These are phyloP conservation scores for Nymphaea colorata DNA, from an alignment of 164 flowering plant species.

Conservation along the genomic window DNA sequence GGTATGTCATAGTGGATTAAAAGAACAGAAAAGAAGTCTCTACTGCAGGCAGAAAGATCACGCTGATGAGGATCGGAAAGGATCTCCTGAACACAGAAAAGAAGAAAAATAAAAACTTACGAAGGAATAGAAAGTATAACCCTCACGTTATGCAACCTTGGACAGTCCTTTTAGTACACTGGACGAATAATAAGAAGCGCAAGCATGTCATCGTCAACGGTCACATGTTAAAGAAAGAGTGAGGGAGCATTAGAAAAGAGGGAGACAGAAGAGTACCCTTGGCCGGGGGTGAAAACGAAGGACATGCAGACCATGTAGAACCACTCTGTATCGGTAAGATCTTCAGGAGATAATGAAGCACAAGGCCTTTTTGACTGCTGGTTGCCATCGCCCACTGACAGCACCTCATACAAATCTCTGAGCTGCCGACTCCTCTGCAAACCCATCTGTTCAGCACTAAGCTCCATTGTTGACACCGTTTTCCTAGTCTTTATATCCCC, in stretches of 20 bases:
- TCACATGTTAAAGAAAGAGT: neutral
- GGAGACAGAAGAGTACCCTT: conserved; percentile 43
- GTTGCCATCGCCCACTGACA: conserved; percentile 42
- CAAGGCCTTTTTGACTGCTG: conserved; percentile 60
- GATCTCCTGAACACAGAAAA: no score
- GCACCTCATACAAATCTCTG: conserved; percentile 67
- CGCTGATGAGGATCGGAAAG: no score
- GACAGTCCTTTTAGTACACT: no score
- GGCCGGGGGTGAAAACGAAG: conserved; percentile 51
- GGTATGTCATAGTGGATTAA: no score
- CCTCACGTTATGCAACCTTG: no score
- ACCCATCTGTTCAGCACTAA: conserved; percentile 45
- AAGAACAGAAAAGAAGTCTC: no score
- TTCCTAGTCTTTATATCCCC: conserved; percentile 93
- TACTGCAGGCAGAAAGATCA: no score
- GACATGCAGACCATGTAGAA: conserved; percentile 93
- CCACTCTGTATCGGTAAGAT: conserved; percentile 82
- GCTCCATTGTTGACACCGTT: conserved; percentile 52
- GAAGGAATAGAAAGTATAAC: no score
- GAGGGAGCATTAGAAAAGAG: neutral
- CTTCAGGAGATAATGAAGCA: conserved; percentile 92
- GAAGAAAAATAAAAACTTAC: no score
- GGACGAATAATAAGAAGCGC: neutral
- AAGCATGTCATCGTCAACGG: neutral
- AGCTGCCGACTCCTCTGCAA: conserved; percentile 78